These are phyloP conservation scores for Rutstroemia sp. DNA, from an alignment of 2,329 filamentous ascomycete genomes.

Conservation along the genomic window DNA sequence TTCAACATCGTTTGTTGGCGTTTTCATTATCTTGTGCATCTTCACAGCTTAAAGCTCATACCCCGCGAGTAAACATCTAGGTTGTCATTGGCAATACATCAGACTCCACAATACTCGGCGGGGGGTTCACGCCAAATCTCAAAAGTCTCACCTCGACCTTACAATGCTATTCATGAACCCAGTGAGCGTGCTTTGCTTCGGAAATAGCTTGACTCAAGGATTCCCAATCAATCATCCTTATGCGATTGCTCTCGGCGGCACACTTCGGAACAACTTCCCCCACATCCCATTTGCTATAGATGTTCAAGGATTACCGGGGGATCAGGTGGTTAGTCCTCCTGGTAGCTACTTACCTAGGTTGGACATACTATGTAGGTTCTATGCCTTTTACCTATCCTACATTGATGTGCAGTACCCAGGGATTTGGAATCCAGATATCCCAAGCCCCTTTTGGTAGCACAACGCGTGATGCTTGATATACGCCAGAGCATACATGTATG, in stretches of 20 bases:
- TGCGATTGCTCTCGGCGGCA: slow-evolving; percentile 38
- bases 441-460: neutral
- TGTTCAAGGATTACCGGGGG: slow-evolving; percentile 45
- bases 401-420: too few relatives aligned
- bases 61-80: neutral
- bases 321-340: slow-evolving; percentile 36
- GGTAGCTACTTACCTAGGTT: slow-evolving; percentile 25
- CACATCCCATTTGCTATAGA: slow-evolving; percentile 34
- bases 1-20: too few relatives aligned
- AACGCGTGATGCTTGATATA: neutral
- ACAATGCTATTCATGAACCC: slow-evolving; percentile 19
- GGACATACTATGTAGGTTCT: slow-evolving; percentile 30
- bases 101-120: neutral
- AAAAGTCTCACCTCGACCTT: neutral
- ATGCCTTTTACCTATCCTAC: neutral
- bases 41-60: too few relatives aligned
- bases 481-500: too few relatives aligned
- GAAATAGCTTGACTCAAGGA: slow-evolving; percentile 45
- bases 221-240: slow-evolving; percentile 47
- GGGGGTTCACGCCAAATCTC: neutral
- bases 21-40: too few relatives aligned
- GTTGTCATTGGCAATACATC: neutral
- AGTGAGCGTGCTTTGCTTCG: slow-evolving; percentile 26
- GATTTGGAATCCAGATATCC: neutral
- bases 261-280: slow-evolving; percentile 40